These are phyloP conservation scores for Chlorencoelia australis DNA, from an alignment of 2,329 filamentous ascomycete species.

Conservation along the genomic window DNA sequence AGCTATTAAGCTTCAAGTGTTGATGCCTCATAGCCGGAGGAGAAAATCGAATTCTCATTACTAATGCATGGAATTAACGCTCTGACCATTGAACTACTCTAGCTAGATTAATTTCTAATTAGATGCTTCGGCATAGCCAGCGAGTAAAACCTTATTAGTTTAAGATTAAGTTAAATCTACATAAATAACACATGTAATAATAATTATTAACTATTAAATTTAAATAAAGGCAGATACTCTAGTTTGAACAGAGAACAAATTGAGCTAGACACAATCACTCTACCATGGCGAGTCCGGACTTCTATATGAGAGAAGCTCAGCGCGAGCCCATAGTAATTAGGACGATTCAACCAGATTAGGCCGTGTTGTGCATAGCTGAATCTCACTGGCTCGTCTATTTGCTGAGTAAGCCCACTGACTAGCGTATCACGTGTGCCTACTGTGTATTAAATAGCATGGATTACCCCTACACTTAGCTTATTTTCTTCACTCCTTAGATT, in stretches of 20 bases:
- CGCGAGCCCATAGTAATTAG: too few species aligned
- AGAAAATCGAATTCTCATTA: slow-evolving; percentile 3
- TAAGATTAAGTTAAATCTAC: not conserved
- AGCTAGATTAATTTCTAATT: too few species aligned
- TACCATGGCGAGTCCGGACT: slow-evolving; percentile 2
- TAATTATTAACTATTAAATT: not conserved
- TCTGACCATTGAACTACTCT: slow-evolving; percentile 1
- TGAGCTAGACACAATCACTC: not conserved
- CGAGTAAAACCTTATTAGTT: not conserved
- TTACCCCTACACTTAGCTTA: too few species aligned
- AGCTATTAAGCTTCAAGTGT: not conserved
- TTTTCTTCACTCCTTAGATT: too few species aligned
- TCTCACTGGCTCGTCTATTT: too few species aligned
- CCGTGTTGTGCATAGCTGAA: too few species aligned
- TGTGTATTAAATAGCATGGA: too few species aligned
- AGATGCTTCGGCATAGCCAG: too few species aligned
- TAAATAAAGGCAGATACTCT: not conserved
- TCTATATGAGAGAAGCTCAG: too few species aligned
- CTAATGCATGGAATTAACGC: slow-evolving; percentile 3
- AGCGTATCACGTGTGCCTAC: too few species aligned
- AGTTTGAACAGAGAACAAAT: not conserved
- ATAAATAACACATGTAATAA: not conserved
- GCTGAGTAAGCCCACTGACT: too few species aligned
- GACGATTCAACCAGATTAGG: too few species aligned
- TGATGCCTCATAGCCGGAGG: not conserved